Evolutionary conservation across 2,329 filamentous ascomycete species (phyloP), one percentile per base, ranked within the genome.

Genomic region (Diaporthe velutina): DNA sequence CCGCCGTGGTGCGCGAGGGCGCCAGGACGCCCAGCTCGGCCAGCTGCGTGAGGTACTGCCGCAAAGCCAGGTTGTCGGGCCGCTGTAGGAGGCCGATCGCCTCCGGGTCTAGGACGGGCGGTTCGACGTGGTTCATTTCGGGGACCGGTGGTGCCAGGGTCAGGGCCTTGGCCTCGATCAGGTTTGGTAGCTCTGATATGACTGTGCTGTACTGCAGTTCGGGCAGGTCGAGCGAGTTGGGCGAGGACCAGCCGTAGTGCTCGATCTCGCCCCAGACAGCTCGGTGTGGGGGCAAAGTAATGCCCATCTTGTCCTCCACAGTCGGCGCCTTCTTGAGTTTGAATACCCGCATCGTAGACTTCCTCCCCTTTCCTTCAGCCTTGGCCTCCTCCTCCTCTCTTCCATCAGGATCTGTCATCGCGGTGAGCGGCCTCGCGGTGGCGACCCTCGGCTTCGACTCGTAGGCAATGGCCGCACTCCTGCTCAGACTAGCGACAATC

Each of bases 141-240:
- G 82, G 85, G 77, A 85, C 87, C 0, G 87, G 86, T 40, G 93
- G 95, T 0, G 94, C 95, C 50, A 98, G 89, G 0, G 94, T 95
- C n/a, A 98, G 91, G 1, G 95, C 96, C 82, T 96, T 96, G 13
- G 95, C 96, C 85, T 98, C 96, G 77, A 98, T 94, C 38, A 98
- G 88, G 80, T 97, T 93, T 1, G 96, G 95, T 33, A 99, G 88
- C 83, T 98, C 96, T 50, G 90, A 88, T 25, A 98, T 88, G 33
- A 99, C 95, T 2, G 92, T 91, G 78, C 88, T 89, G 83, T 98
- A 98, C 77, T 97, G 92, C n/a, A 98, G 85, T 80, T 95, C 91
- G 6, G 95, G 92, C 25, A 97, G 85, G 80, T 97, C 94, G 12
- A 90, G 86, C 1, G 91, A 93, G 40, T 90, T 89, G 8, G 96